These are phyloP conservation scores for Botryosphaeria dothidea DNA, from an alignment of 2,329 filamentous ascomycete genomes.

Conservation along the genomic window DNA sequence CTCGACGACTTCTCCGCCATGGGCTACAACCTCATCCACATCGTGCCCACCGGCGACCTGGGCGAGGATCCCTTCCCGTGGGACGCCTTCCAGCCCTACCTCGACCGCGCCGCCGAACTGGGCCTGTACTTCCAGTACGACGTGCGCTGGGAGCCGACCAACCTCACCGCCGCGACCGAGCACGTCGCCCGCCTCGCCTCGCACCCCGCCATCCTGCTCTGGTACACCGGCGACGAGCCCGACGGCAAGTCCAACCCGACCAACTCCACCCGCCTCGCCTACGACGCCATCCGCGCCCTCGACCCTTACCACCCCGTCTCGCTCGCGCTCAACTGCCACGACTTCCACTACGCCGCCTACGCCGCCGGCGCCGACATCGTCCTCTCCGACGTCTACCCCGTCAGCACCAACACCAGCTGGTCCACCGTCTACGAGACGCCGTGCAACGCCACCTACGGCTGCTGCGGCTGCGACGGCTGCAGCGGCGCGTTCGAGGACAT, in stretches of 20 bases:
- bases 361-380: conserved; percentile 58
- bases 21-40: conserved; percentile 52
- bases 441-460: conserved; percentile 61
- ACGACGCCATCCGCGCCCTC: conserved; percentile 48
- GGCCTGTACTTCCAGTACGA: conserved; percentile 52
- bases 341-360: conserved; percentile 62
- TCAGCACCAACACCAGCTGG: conserved; percentile 57
- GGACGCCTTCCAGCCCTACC: conserved; percentile 41
- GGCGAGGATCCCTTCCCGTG: conserved; percentile 42
- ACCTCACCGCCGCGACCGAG: conserved; percentile 38
- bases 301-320: conserved; percentile 65
- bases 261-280: conserved; percentile 45
- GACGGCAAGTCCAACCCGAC: conserved; percentile 60
- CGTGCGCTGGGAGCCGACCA: conserved; percentile 44
- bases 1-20: conserved; percentile 14
- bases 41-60: conserved; percentile 40
- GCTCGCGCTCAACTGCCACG: conserved; percentile 61
- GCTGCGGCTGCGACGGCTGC: conserved; percentile 66
- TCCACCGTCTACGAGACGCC: conserved; percentile 56
- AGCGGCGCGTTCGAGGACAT: conserved; percentile 55
- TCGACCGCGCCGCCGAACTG: conserved; percentile 45
- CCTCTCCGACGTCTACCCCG: conserved; percentile 62
- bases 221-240: conserved; percentile 56
- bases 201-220: conserved; percentile 43
- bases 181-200: conserved; percentile 39